Conservation (phyloP, 202 grass and related monocot genomes). For the Panicum virgatum region DNA sequence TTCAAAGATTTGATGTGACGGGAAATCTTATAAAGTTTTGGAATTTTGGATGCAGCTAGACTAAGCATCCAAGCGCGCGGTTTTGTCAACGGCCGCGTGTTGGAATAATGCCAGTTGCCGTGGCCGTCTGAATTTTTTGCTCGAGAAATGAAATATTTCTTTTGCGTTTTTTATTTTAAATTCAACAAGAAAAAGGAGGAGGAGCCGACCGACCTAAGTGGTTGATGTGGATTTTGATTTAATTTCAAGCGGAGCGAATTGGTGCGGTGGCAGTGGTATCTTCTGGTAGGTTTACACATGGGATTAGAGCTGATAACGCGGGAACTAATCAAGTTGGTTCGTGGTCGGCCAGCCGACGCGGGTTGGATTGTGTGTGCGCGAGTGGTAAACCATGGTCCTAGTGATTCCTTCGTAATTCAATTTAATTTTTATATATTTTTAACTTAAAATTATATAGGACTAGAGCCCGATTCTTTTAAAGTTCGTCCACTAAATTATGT, state of each 20-base stretch:
- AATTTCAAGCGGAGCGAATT: background rate
- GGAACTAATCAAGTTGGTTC: background rate
- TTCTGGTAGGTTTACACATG: conserved; percentile 14
- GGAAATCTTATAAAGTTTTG: too few species aligned
- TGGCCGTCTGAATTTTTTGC: background rate
- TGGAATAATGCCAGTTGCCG: conserved; percentile 14
- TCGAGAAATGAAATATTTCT: too few species aligned
- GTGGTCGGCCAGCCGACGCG: conserved; percentile 5
- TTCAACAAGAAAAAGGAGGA: background rate
- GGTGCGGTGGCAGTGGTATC: background rate
- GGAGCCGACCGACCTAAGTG: background rate
- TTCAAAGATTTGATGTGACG: too few species aligned
- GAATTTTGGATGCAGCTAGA: too few species aligned
- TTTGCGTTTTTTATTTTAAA: too few species aligned
- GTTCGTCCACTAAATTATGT: too few species aligned
- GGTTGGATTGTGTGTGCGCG: background rate
- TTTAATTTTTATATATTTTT: too few species aligned
- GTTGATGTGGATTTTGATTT: background rate
- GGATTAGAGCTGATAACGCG: background rate
- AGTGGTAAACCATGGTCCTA: too few species aligned
- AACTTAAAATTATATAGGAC: too few species aligned
- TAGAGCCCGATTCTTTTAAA: too few species aligned
- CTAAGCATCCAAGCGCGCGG: background rate
- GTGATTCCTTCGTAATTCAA: too few species aligned
- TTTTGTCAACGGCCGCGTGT: conserved; percentile 26